These are phyloP conservation scores for Kodamaea leandrae DNA, from an alignment of 805 yeast genomes.

Conservation along the genomic window DNA sequence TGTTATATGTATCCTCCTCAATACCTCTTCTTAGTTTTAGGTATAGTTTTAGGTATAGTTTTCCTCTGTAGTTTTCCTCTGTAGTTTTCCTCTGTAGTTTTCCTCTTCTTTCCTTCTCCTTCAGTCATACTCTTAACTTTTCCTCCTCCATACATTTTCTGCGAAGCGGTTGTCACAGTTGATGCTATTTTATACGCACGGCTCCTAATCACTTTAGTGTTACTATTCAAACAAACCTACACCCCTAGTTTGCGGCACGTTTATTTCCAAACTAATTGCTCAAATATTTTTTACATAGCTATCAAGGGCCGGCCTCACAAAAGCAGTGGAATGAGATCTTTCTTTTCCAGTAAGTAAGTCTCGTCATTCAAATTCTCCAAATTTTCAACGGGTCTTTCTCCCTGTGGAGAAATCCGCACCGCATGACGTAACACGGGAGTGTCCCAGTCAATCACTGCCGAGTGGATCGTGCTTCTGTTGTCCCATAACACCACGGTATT, in stretches of 20 bases:
- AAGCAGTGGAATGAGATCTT: not conserved
- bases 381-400: conserved; percentile 62
- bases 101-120: no score
- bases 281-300: not conserved
- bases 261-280: not conserved
- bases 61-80: no score
- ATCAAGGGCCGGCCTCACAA: no score
- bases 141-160: no score
- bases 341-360: conserved; percentile 5
- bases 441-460: conserved; percentile 72
- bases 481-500: conserved; percentile 76
- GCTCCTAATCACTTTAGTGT: no score
- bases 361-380: conserved; percentile 33
- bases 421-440: conserved; percentile 67
- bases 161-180: no score
- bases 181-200: not conserved
- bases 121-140: no score
- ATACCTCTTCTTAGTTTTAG: no score
- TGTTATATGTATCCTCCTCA: no score
- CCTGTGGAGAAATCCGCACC: conserved; percentile 69
- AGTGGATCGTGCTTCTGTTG: conserved; percentile 67
- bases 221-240: no score
- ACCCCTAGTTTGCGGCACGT: not conserved
- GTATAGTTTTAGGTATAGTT: no score
- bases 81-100: no score